phyloP scores from a whole-genome alignment of 768 basidiomycete species.

The Brasilioporus rufonigricans region DNA sequence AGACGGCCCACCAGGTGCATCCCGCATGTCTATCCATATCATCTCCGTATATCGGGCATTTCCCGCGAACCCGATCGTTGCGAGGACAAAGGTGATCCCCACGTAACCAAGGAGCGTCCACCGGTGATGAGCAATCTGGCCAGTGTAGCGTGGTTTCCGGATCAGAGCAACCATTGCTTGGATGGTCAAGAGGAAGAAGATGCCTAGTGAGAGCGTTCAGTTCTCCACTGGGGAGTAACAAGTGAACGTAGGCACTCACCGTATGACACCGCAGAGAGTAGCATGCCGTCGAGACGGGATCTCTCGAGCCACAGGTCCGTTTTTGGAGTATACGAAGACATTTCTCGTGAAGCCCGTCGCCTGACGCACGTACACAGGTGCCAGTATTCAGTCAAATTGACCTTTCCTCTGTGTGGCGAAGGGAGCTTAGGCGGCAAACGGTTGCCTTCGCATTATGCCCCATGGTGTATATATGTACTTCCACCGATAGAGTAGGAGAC shows the following conservation, averaged over 20 bases:
- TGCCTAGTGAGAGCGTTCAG: conserved; percentile 10
- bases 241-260: conserved; percentile 6
- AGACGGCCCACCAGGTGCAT: conserved; percentile 10
- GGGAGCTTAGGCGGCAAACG: not conserved
- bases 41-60: conserved; percentile 29
- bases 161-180: conserved; percentile 13
- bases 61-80: conserved; percentile 23
- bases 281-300: conserved; percentile 26
- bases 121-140: not conserved
- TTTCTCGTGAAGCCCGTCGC: not conserved
- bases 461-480: not conserved
- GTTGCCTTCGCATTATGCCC: not conserved
- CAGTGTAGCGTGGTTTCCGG: not conserved
- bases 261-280: conserved; percentile 19
- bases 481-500: not conserved
- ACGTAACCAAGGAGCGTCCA: conserved; percentile 21
- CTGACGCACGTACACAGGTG: too few relatives aligned
- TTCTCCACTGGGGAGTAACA: not conserved
- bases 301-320: conserved; percentile 29
- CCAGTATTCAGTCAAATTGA: too few relatives aligned
- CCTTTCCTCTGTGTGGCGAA: too few relatives aligned
- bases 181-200: conserved; percentile 21
- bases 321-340: conserved; percentile 18
- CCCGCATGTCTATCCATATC: conserved; percentile 34
- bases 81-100: conserved; percentile 26